Evolutionary conservation across 495 filamentous ascomycete species (phyloP), one percentile per base, ranked within the genome.

Genomic region (Amphirosellinia nigrospora): DNA sequence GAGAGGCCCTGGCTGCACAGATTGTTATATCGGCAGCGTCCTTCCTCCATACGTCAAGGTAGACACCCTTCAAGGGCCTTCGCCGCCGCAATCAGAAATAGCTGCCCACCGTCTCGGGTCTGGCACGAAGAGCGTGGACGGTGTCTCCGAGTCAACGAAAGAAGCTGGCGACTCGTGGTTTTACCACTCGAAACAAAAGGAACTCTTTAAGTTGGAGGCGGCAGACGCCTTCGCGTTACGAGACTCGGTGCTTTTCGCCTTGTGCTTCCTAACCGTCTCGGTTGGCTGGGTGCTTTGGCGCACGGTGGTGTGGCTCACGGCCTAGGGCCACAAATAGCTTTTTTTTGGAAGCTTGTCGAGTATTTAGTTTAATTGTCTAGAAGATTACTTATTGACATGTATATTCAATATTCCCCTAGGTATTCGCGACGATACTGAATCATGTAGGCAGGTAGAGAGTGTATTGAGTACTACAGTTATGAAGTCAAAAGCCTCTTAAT

Each of bases 211-310:
- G 74, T 81, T 81, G 78, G 85, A 87, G 72, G 80, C 82, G 1
- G 82, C 74, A 8, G 85, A 88, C 71, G 85, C 86, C 30, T 86
- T 87, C 72, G 77, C 81, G 73, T 71, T 87, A 23, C 75, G 85
- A 46, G 75, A 74, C 28, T 73, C 66, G 38, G 81, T 87, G 38
- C 63, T 86, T 13, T 41, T 79, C 0, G 71, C 72, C 16, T 19
- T 87, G 64, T 74, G 67, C 9, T 55, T 78, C 11, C 45, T 79
- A n/a, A 38, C 63, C n/a, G 39, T 81, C 46, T 69, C 36, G 0
- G 61, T 71, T 32, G 3, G 36, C 0, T 82, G 79, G 77, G 72
- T 41, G 28, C 11, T 66, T 21, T 85, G 81, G 82, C 70, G 70
- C 10, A 19, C 72, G 39, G 45, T 68, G 43, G 21, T 50, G 15